Base-by-base conservation (phyloP, 106 monocot genomes). In the Dendrobium catenatum region DNA sequence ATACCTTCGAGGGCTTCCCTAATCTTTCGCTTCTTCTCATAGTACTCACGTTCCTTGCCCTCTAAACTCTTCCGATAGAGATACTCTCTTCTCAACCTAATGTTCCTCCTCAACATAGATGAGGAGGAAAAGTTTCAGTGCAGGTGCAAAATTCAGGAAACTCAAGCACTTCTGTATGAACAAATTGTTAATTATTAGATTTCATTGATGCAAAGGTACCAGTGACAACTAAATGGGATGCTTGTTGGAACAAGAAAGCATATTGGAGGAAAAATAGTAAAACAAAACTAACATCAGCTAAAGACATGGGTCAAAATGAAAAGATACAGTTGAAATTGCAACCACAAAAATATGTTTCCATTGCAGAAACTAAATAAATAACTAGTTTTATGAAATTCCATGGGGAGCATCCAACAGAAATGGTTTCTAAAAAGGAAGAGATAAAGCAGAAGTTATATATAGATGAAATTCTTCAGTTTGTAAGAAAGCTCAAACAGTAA, bases 1-100 rank as follows among this genome's bases (percentile, higher is more conserved):
- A 5, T 19, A 90, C 90, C 90, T 84, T 87, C 84, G 26, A 94
- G 89, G 54, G 91, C 94, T 84, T 89, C 82, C 19, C 85, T 61
- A 68, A 94, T 86, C 85, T 88, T 89, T 10, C 89, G 87, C 88
- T 94, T 94, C 84, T 91, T 94, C 89, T 94, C 94, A 48, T 91
- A 91, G 72, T 81, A 79, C 75, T 85, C 87, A 16, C 91, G 83
- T 84, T 94, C 87, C 79, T 87, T 86, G 48, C 94, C 94, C 64
- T 94, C 94, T 29, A 91, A 79, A 79, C 89, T 91, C 88, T 94
- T 94, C 19, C 87, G 76, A 81, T 91, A 94, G 29, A 94, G 81
- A 80, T 91, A 94, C 68, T 94, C 94, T 77, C 85, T 82, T 86
- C 89, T 84, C 78, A 82, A 70, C 75, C 90, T 81, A 18, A 81